Percentiles rank a stretch among this genome's conserved stretches.
Evolutionary conservation across 2,329 filamentous ascomycete genomes (phyloP).

Genomic region (Exophiala xenobiotica): DNA sequence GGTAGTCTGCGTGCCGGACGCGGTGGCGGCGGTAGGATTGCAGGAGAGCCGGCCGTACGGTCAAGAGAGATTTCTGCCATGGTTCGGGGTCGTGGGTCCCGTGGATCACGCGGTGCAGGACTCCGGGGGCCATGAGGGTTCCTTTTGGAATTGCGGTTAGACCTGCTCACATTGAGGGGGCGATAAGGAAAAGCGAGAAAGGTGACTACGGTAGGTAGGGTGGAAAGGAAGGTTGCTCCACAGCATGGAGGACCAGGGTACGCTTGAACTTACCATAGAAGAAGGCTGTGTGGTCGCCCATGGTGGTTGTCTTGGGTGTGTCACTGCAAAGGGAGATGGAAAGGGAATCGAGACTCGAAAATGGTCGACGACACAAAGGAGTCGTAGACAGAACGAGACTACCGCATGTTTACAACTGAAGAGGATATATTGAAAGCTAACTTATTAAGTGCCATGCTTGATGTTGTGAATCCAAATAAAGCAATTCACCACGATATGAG

Average conservation of each 20-base stretch:
- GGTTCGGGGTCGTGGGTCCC: slow-evolving; percentile 53
- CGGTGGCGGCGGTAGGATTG: slow-evolving; percentile 69
- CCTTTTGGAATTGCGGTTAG: slow-evolving; percentile 40
- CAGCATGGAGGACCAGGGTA: too few species aligned
- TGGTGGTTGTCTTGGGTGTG: slow-evolving; percentile 24
- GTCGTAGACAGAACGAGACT: too few species aligned
- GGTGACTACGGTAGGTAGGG: too few species aligned
- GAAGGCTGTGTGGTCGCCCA: slow-evolving; percentile 57
- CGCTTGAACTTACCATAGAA: slow-evolving; percentile 61
- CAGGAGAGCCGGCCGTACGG: slow-evolving; percentile 73
- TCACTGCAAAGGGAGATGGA: neutral
- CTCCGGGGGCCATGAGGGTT: slow-evolving; percentile 76
- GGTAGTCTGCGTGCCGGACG: slow-evolving; percentile 72
- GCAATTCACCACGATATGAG: neutral
- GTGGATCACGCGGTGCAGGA: slow-evolving; percentile 84
- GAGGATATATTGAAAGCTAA: too few species aligned
- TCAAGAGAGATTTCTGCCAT: slow-evolving; percentile 56
- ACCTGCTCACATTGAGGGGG: too few species aligned
- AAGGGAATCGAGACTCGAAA: too few species aligned
- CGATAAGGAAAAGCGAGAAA: too few species aligned
- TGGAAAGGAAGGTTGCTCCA: too few species aligned
- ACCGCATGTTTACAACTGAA: too few species aligned
- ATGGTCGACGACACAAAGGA: too few species aligned
- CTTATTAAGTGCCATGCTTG: neutral
- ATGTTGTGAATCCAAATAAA: neutral